Percentiles rank a stretch among this genome's conserved stretches.
phyloP scores from a whole-genome alignment of 352 stramenopile genomes.

The Pythium chondricola region DNA sequence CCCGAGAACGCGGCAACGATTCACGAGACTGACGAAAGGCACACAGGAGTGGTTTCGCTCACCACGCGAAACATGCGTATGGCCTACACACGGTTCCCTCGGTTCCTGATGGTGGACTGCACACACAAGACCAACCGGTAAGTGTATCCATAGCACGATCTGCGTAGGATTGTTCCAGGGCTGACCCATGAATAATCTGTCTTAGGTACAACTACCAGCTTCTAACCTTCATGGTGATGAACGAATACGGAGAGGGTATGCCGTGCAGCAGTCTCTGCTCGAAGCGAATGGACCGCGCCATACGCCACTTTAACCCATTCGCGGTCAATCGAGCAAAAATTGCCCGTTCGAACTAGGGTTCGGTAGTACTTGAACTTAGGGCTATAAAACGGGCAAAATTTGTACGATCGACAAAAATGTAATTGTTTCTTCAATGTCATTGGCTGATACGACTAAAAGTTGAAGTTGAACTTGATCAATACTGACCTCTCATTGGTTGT shows the following conservation, averaged over 20 bases:
- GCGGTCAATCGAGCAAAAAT: too few species aligned
- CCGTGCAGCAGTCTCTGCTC: constrained; percentile 17
- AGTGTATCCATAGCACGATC: constrained; percentile 4
- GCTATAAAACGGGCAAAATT: too few species aligned
- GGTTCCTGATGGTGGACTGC: constrained; percentile 11
- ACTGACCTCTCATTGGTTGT: too few species aligned
- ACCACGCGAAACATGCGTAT: constrained; percentile 6
- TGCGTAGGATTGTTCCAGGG: neutral
- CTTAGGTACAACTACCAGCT: constrained; percentile 23
- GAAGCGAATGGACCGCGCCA: constrained; percentile 14
- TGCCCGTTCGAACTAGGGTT: too few species aligned
- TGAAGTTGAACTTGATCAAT: too few species aligned
- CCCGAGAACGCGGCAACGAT: constrained; percentile 1
- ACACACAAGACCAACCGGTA: constrained; percentile 23
- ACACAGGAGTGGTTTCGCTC: constrained; percentile 14
- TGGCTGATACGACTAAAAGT: too few species aligned
- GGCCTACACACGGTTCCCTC: neutral
- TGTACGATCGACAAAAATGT: too few species aligned
- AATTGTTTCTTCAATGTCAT: too few species aligned
- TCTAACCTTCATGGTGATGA: constrained; percentile 16
- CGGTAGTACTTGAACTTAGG: too few species aligned
- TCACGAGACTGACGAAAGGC: neutral
- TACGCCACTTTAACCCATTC: too few species aligned
- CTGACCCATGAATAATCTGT: neutral
- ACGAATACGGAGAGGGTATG: constrained; percentile 12